Conservation (phyloP, 139 green algal species). For the Tetradesmus lagerheimii region DNA sequence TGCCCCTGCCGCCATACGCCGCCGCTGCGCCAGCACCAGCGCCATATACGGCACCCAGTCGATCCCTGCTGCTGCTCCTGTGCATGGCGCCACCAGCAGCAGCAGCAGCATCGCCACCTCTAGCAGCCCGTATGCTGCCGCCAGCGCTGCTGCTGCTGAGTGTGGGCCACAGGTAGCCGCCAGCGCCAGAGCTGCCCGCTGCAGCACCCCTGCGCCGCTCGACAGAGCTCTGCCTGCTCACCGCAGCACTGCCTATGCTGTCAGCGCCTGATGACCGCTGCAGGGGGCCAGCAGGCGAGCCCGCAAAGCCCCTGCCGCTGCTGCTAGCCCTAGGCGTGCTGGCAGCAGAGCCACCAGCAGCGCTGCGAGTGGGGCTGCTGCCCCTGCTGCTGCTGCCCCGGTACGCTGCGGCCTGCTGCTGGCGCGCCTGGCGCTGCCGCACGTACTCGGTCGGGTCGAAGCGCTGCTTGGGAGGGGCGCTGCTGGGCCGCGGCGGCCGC, state of each 20-base stretch:
- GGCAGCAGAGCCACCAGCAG: neutral
- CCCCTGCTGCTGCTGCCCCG: conserved; percentile 15
- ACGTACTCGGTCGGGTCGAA: conserved; percentile 88
- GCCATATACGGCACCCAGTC: conserved; percentile 26
- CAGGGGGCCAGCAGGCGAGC: neutral
- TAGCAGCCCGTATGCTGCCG: neutral
- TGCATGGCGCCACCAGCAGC: neutral
- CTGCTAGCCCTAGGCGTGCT: neutral
- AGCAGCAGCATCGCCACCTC: neutral
- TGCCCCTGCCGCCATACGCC: neutral
- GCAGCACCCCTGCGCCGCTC: neutral
- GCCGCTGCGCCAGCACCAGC: neutral
- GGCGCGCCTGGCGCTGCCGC: conserved; percentile 42
- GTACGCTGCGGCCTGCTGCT: conserved; percentile 16
- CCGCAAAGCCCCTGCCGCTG: neutral
- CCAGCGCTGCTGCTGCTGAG: conserved; percentile 20
- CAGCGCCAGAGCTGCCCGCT: neutral
- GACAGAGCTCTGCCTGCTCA: neutral
- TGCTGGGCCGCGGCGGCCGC: conserved; percentile 21
- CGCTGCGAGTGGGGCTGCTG: conserved; percentile 14
- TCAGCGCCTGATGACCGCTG: neutral
- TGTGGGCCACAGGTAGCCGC: conserved; percentile 23
- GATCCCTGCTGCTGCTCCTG: conserved; percentile 15
- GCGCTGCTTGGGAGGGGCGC: conserved; percentile 52
- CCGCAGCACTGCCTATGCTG: neutral